Percentiles rank a stretch among this genome's conserved stretches.
Evolutionary conservation across 2,329 filamentous ascomycete genomes (phyloP).

Genomic region (Penicillium sp.): DNA sequence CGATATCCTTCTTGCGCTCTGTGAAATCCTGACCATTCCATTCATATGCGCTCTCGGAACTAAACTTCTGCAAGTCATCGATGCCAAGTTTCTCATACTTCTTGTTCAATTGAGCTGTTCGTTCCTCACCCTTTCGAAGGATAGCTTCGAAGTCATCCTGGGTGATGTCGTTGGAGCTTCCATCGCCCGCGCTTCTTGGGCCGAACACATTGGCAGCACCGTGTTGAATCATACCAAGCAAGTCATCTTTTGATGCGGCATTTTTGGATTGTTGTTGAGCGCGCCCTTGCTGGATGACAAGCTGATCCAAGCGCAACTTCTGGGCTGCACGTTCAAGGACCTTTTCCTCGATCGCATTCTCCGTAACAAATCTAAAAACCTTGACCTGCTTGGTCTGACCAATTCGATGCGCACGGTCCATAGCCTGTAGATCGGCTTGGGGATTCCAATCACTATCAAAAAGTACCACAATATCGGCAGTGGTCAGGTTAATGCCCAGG

Average conservation of each 20-base stretch:
- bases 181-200: constrained; percentile 64
- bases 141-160: constrained; percentile 92
- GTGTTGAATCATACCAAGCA: constrained; percentile 97
- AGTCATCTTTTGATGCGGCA: constrained; percentile 91
- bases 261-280: constrained; percentile 87
- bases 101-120: constrained; percentile 85
- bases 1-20: constrained; percentile 86
- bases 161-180: constrained; percentile 64
- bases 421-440: constrained; percentile 95
- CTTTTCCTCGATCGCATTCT: constrained; percentile 98
- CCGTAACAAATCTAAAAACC: constrained; percentile 95
- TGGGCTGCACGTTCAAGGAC: constrained; percentile 94
- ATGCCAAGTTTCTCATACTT: constrained; percentile 97
- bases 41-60: constrained; percentile 94
- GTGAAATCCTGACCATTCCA: constrained; percentile 99
- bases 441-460: constrained; percentile 99
- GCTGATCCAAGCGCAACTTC: constrained; percentile 91
- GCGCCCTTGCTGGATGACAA: constrained; percentile 96
- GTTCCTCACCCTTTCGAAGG: constrained; percentile 78
- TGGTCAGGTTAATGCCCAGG: constrained; percentile 93
- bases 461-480: constrained; percentile 90
- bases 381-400: constrained; percentile 97
- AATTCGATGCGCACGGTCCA: constrained; percentile 98
- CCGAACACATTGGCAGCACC: constrained; percentile 94
- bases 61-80: constrained; percentile 96